phyloP scores from a whole-genome alignment of 192 early-diverging fungal genomes.

The Spinellus fusiger region DNA sequence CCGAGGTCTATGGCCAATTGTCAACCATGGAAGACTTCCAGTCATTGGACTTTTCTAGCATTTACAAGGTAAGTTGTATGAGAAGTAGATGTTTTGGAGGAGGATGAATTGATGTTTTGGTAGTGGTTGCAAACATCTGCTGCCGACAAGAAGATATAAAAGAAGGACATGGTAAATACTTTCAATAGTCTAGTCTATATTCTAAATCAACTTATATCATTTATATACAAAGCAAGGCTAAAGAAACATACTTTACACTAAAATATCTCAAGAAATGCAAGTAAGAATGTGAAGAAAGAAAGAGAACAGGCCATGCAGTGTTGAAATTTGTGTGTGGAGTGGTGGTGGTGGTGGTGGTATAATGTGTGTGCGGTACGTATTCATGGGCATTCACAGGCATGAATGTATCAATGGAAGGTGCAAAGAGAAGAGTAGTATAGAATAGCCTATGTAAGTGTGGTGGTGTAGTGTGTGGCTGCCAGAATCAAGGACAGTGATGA shows the following conservation, averaged over 20 bases:
- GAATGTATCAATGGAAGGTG: no score
- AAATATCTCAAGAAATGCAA: no score
- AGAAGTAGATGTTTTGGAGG: background rate
- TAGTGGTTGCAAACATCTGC: background rate
- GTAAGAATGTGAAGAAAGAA: background rate
- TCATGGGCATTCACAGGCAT: no score
- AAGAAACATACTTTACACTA: background rate
- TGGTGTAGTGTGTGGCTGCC: no score
- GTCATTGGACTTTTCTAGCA: constrained; percentile 78
- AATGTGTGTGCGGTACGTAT: no score
- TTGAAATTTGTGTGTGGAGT: background rate
- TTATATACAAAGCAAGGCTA: background rate
- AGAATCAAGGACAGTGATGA: no score
- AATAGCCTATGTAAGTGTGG: no score
- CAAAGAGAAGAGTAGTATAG: no score
- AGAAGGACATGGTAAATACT: background rate
- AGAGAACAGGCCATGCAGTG: background rate
- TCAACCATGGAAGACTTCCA: constrained; percentile 57
- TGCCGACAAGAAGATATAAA: background rate
- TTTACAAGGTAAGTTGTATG: constrained; percentile 47
- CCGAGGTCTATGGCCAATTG: constrained; percentile 76
- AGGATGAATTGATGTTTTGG: background rate
- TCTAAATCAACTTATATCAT: background rate
- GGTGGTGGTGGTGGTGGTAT: no score
- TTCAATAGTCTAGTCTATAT: background rate